These are phyloP conservation scores for Boletus vermiculosoides DNA, from an alignment of 768 basidiomycete species.

Conservation along the genomic window DNA sequence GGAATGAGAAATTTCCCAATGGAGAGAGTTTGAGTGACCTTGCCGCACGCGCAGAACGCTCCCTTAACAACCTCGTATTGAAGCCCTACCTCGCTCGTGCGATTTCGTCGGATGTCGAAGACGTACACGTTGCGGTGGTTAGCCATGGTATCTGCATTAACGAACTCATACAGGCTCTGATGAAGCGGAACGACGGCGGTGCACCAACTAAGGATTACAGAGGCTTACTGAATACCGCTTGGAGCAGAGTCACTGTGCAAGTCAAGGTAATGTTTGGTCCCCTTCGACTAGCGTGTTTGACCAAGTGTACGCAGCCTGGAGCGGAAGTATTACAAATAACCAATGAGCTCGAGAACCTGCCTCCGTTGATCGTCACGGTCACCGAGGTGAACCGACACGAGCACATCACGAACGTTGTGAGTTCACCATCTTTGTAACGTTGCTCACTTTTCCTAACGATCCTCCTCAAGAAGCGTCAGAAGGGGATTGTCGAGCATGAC, in stretches of 20 bases:
- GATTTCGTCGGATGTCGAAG: constrained; percentile 36
- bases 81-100: constrained; percentile 49
- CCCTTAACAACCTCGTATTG: constrained; percentile 51
- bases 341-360: constrained; percentile 23
- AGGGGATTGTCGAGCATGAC: constrained; percentile 77
- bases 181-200: constrained; percentile 40
- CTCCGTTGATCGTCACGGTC: constrained; percentile 43
- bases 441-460: constrained; percentile 2
- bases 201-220: constrained; percentile 34
- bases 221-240: constrained; percentile 67
- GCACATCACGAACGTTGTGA: constrained; percentile 57
- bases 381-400: constrained; percentile 54
- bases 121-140: constrained; percentile 60
- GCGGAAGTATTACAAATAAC: constrained; percentile 20
- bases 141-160: constrained; percentile 75
- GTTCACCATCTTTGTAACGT: constrained; percentile 23
- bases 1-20: constrained; percentile 57
- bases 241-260: constrained; percentile 56
- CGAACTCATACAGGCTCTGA: constrained; percentile 53
- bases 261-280: constrained; percentile 39
- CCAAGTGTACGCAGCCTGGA: constrained; percentile 28
- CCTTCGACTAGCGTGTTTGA: neutral
- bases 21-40: constrained; percentile 75
- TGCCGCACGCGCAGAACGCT: constrained; percentile 49
- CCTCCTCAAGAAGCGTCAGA: constrained; percentile 58